A percentile compares a stretch with the other conserved stretches of the same genome.
These are phyloP conservation scores for Daldinia loculata DNA, from an alignment of 495 filamentous ascomycete genomes.

Conservation along the genomic window DNA sequence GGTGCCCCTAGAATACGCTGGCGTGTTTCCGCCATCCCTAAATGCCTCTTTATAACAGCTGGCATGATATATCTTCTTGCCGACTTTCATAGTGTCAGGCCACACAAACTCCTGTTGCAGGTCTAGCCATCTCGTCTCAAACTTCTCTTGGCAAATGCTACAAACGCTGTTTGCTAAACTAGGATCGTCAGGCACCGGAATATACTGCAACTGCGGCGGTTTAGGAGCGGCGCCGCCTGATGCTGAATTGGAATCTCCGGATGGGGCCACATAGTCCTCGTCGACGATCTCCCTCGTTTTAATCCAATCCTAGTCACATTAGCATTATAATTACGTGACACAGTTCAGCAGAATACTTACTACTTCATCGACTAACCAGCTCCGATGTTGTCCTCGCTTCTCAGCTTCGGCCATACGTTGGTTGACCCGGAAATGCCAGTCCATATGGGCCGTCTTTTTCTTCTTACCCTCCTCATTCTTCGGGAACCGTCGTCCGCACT, in stretches of 20 bases:
- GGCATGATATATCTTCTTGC: conserved; percentile 85
- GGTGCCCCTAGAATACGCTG: conserved; percentile 58
- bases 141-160: conserved; percentile 94
- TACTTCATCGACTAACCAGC: conserved; percentile 92
- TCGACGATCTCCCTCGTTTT: conserved; percentile 79
- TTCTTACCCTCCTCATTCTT: conserved; percentile 78
- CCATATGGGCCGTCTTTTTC: conserved; percentile 90
- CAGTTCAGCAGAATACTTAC: conserved; percentile 61
- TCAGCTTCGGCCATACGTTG: conserved; percentile 84
- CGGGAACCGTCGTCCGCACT: conserved; percentile 88
- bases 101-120: conserved; percentile 96
- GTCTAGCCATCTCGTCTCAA: conserved; percentile 87
- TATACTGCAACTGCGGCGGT: conserved; percentile 73
- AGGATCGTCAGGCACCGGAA: conserved; percentile 83
- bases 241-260: conserved; percentile 26
- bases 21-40: conserved; percentile 64
- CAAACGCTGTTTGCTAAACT: conserved; percentile 75
- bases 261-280: conserved; percentile 58
- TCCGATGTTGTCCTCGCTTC: conserved; percentile 83
- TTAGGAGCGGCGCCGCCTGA: conserved; percentile 37
- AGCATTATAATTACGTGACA: conserved; percentile 13
- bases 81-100: conserved; percentile 85
- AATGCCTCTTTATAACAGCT: conserved; percentile 87
- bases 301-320: conserved; percentile 77
- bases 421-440: conserved; percentile 97